A percentile compares a stretch with the other conserved stretches of the same genome.
phyloP scores from a whole-genome alignment of 192 early-diverging fungal species.

The Dissophora globulifera region DNA sequence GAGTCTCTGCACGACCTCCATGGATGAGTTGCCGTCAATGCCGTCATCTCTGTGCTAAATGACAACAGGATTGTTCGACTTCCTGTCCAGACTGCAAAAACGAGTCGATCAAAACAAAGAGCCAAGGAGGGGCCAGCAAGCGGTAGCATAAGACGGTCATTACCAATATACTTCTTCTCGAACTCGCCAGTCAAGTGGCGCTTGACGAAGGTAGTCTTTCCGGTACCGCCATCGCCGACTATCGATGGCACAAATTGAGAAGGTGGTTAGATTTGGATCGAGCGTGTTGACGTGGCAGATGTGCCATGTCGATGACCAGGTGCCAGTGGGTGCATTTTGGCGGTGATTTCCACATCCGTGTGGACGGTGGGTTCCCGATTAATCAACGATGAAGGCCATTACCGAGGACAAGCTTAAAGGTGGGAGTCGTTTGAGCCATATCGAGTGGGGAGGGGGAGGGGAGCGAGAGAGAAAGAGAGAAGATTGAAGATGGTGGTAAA shows the following conservation, averaged over 20 bases:
- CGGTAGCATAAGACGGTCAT: too few relatives aligned
- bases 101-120: neutral
- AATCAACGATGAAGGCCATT: slow-evolving; percentile 9
- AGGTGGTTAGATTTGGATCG: slow-evolving; percentile 5
- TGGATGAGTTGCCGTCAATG: too few relatives aligned
- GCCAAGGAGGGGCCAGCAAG: too few relatives aligned
- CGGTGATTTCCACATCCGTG: neutral
- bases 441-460: slow-evolving; percentile 1
- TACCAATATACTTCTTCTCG: slow-evolving; percentile 99
- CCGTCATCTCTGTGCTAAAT: neutral
- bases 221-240: slow-evolving; percentile 99
- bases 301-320: neutral
- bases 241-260: neutral
- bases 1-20: too few relatives aligned
- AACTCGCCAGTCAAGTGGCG: slow-evolving; percentile 99
- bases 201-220: slow-evolving; percentile 99
- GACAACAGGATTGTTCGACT: neutral
- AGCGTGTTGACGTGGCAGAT: neutral
- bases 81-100: neutral
- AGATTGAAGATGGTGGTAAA: neutral
- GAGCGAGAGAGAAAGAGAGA: slow-evolving; percentile 13
- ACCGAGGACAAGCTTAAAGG: slow-evolving; percentile 94
- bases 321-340: neutral
- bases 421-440: slow-evolving; percentile 62
- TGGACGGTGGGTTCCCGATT: neutral